phyloP scores from a whole-genome alignment of 2,329 filamentous ascomycete species.

The Hypoxylon sp. region DNA sequence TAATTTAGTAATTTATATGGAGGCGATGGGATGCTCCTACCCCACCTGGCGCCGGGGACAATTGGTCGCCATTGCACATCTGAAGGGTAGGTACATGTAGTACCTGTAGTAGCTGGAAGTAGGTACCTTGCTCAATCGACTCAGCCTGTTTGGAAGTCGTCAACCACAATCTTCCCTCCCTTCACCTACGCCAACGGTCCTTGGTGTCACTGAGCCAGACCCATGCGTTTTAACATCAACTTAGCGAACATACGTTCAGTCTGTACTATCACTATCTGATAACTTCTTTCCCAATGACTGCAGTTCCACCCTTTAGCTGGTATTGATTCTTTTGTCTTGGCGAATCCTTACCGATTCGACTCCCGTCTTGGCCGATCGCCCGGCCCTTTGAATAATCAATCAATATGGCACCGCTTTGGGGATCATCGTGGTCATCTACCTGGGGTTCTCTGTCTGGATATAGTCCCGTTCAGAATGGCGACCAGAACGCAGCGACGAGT shows the following conservation, averaged over 20 bases:
- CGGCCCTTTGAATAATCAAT: conserved; percentile 11
- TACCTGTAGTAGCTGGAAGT: too few relatives aligned
- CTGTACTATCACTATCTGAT: conserved; percentile 1
- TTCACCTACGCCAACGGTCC: conserved; percentile 24
- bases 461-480: conserved; percentile 44
- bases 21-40: not conserved
- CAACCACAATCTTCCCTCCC: conserved; percentile 19
- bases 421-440: conserved; percentile 50
- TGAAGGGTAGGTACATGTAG: too few relatives aligned
- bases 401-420: conserved; percentile 51
- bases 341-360: conserved; percentile 35
- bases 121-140: conserved; percentile 7
- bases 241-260: conserved; percentile 8
- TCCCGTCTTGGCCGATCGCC: conserved; percentile 22
- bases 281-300: conserved; percentile 28
- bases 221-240: conserved; percentile 13
- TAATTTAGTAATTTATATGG: not conserved
- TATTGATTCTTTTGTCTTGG: conserved; percentile 34
- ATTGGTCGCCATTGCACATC: not conserved
- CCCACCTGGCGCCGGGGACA: not conserved
- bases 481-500: conserved; percentile 36
- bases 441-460: conserved; percentile 49
- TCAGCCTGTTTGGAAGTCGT: conserved; percentile 28
- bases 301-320: conserved; percentile 23
- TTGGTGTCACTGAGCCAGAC: conserved; percentile 12